These are phyloP conservation scores for Serendipita sp. DNA, from an alignment of 768 basidiomycete species.

Conservation along the genomic window DNA sequence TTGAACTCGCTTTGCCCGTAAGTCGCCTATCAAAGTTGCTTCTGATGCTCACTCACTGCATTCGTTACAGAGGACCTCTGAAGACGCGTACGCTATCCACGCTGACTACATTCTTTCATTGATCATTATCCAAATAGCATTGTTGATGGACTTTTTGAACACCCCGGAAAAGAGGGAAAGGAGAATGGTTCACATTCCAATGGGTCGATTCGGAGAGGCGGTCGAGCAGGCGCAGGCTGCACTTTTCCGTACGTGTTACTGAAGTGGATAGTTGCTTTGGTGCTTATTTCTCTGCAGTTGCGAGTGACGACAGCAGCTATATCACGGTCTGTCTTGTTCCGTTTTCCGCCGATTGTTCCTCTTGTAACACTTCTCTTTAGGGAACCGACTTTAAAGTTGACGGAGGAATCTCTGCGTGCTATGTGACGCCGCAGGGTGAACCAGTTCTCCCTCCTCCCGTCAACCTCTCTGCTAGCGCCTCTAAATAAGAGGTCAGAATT, in stretches of 20 bases:
- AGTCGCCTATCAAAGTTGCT: conserved; percentile 20
- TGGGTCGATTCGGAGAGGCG: conserved; percentile 97
- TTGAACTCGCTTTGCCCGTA: conserved; percentile 94
- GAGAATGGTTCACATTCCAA: conserved; percentile 77
- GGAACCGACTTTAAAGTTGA: conserved; percentile 92
- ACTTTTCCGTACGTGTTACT: conserved; percentile 60
- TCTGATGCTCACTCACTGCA: conserved; percentile 6
- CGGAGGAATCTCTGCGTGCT: conserved; percentile 82
- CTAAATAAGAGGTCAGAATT: not conserved
- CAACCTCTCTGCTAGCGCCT: conserved; percentile 28
- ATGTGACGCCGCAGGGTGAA: conserved; percentile 81
- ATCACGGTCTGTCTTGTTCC: conserved; percentile 49
- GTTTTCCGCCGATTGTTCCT: conserved; percentile 9
- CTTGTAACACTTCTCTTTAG: conserved; percentile 22
- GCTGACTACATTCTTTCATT: not conserved
- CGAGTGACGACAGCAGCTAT: conserved; percentile 91
- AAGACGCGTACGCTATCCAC: conserved; percentile 59
- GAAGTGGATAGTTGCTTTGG: not conserved
- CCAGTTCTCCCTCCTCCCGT: conserved; percentile 52
- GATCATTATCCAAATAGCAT: conserved; percentile 32
- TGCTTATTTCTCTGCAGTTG: conserved; percentile 33
- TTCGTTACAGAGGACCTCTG: conserved; percentile 58
- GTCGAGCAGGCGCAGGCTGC: conserved; percentile 88
- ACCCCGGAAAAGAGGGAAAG: conserved; percentile 90
- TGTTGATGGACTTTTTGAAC: conserved; percentile 97